Evolutionary conservation across 257 asterid species (phyloP).

Genomic region (Solanum chaucha): DNA sequence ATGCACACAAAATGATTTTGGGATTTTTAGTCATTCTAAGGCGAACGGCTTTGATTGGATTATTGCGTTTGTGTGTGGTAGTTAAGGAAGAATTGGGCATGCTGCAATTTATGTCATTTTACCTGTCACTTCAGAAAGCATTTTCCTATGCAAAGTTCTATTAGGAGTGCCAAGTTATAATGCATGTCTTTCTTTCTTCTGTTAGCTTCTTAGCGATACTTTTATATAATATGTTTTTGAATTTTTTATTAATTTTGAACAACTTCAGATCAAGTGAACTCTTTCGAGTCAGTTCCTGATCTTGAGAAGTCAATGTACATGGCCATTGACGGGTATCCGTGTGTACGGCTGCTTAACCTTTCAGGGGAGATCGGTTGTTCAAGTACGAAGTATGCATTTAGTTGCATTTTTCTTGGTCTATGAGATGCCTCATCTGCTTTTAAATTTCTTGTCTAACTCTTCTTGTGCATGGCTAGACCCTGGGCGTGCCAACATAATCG

Average conservation of each 20-base stretch:
- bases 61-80: neutral
- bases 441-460: slow-evolving; percentile 7
- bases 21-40: neutral
- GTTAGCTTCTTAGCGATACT: neutral
- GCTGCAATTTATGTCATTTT: neutral
- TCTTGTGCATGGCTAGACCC: slow-evolving; percentile 53
- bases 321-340: slow-evolving; percentile 77
- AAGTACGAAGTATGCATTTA: slow-evolving; percentile 40
- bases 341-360: slow-evolving; percentile 90
- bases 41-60: neutral
- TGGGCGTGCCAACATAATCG: slow-evolving; percentile 73
- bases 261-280: slow-evolving; percentile 45
- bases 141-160: neutral
- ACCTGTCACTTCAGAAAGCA: neutral
- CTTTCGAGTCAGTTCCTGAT: slow-evolving; percentile 91
- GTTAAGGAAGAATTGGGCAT: neutral
- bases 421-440: neutral
- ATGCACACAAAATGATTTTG: neutral
- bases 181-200: neutral
- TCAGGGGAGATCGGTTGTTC: slow-evolving; percentile 98
- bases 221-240: neutral
- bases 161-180: neutral
- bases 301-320: slow-evolving; percentile 89
- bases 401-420: neutral
- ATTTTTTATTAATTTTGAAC: slow-evolving; percentile 9